These are phyloP conservation scores for Voacanga thouarsii DNA, from an alignment of 257 asterid genomes.

Conservation along the genomic window DNA sequence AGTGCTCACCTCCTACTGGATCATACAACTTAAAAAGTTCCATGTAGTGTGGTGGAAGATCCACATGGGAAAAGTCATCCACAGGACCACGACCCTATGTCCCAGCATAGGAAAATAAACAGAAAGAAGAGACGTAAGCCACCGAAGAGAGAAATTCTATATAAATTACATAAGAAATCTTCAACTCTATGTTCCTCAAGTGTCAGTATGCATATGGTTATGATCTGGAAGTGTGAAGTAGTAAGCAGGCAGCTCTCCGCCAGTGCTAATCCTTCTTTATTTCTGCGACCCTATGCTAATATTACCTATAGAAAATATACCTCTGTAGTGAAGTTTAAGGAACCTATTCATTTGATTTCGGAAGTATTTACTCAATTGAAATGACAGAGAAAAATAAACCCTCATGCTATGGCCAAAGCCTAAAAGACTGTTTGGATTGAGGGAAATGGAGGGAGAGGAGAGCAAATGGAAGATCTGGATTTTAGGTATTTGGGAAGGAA, in stretches of 20 bases:
- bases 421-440: too few relatives aligned
- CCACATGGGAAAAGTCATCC: slow-evolving; percentile 56
- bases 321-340: background rate
- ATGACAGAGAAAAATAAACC: background rate
- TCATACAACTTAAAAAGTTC: slow-evolving; percentile 72
- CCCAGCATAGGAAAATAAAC: slow-evolving; percentile 11
- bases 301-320: background rate
- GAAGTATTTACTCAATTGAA: background rate
- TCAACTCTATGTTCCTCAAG: background rate
- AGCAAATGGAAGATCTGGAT: too few relatives aligned
- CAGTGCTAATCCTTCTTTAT: background rate
- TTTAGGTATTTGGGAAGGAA: too few relatives aligned
- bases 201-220: background rate
- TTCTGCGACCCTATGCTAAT: background rate
- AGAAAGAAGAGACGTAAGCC: background rate
- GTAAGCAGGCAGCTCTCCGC: background rate
- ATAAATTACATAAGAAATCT: background rate
- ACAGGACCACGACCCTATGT: slow-evolving; percentile 95
- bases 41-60: slow-evolving; percentile 70
- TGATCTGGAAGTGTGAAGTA: background rate
- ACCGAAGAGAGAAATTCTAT: background rate
- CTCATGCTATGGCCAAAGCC: background rate
- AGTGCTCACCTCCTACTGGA: slow-evolving; percentile 92
- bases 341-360: background rate
- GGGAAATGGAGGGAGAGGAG: too few relatives aligned